Base-by-base conservation (phyloP, 1,284 basidiomycete species). In the Sanghuangporus weigelae region DNA sequence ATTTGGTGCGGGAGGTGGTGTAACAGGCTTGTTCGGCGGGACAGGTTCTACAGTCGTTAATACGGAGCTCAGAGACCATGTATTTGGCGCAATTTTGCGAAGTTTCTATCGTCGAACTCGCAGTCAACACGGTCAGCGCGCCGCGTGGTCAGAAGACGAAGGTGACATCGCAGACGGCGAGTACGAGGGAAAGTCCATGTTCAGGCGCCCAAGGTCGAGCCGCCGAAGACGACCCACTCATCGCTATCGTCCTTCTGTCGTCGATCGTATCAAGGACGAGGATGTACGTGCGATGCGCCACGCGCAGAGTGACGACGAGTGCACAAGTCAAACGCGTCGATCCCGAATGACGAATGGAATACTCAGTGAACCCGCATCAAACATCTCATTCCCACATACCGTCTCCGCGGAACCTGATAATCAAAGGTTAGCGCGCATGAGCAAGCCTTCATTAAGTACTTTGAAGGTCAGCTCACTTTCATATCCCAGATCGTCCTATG, bases 11-110 rank as follows among this genome's bases (percentile, higher is more conserved):
- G 63, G 64, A 42, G 26, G 26, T 31, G 26, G 62, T 65, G 50
- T 68, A 40, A 68, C 60, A 31, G 72, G 82, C 65, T 80, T 81
- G 81, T 93, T 92, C 69, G 91, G 90, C 44, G 95, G 95, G 2
- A 92, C 87, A 0, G 95, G 95, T 0, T 93, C 92, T 14, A 97
- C 95, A 1, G 85, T 88, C 53, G 95, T 97, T 62, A 97, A 98
- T 74, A 93, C 90, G 49, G 92, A 86, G 73, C 79, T 98, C 64
- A 95, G 95, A 75, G 94, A 97, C 71, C 93, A 96, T 68, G 92
- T 98, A 53, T 95, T 98, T 73, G 90, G 86, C 62, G 90, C 91
- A 12, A 86, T 97, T 38, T 78, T 97, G 64, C 84, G 87, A 54
- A 82, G 87, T 38, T 84, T 93, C 63, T 79, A 79, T 36, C 83